Conservation (phyloP, 2,329 filamentous ascomycete species). For the Ascocoryne sarcoides region DNA sequence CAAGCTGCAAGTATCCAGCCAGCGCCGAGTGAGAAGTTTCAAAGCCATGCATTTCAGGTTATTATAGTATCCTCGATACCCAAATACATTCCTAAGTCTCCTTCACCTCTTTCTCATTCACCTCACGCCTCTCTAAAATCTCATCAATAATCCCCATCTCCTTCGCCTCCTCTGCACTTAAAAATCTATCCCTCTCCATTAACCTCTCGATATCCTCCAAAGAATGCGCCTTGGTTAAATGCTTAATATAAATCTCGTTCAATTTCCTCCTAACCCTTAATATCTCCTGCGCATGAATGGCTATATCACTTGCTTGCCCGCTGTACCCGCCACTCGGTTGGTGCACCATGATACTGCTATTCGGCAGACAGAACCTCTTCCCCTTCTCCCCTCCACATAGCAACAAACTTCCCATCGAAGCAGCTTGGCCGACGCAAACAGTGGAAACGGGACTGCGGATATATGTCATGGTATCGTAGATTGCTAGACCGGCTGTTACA, state of each 20-base stretch:
- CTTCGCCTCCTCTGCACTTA: conserved; percentile 79
- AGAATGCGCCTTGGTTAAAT: conserved; percentile 75
- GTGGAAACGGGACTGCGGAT: conserved; percentile 89
- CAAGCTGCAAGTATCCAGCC: no score
- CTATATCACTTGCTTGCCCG: conserved; percentile 68
- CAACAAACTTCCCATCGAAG: conserved; percentile 87
- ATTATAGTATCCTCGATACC: no score
- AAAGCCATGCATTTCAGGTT: no score
- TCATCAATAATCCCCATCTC: conserved; percentile 89
- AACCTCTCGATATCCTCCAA: conserved; percentile 81
- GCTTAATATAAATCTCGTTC: conserved; percentile 81
- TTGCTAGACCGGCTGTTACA: conserved; percentile 79
- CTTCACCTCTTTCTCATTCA: conserved; percentile 8
- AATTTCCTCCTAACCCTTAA: conserved; percentile 74
- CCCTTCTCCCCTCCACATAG: conserved; percentile 79
- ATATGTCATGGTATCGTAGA: conserved; percentile 99
- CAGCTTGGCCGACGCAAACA: conserved; percentile 89
- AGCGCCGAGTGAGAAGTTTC: no score
- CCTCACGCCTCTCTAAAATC: conserved; percentile 59
- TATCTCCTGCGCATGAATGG: conserved; percentile 97
- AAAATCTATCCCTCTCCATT: conserved; percentile 95
- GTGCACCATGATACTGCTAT: conserved; percentile 94
- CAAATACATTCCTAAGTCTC: no score
- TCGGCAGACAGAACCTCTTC: conserved; percentile 82
- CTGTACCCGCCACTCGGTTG: conserved; percentile 73